Evolutionary conservation across 305 asterid genomes (phyloP).

Genomic region (Fraxinus baroniana): DNA sequence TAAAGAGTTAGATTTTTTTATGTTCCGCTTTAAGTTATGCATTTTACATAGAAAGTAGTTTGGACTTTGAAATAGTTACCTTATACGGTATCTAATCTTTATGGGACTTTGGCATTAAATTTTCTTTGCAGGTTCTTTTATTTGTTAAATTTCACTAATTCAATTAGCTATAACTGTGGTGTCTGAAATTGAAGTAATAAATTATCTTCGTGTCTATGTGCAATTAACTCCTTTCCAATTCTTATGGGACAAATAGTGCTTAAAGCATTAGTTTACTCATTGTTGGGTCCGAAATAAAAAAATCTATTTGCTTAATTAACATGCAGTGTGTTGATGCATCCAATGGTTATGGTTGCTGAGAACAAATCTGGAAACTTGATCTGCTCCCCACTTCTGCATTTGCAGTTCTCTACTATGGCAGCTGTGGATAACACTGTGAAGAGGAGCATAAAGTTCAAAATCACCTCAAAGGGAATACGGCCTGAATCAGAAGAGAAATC

Average conservation of each 20-base stretch:
- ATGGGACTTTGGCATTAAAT: not conserved
- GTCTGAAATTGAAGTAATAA: not conserved
- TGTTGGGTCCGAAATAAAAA: not conserved
- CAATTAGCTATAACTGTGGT: not conserved
- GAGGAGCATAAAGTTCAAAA: conserved; percentile 47
- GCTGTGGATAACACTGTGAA: conserved; percentile 27
- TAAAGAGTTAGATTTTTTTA: not conserved
- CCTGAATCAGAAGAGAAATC: conserved; percentile 29
- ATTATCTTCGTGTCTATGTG: not conserved
- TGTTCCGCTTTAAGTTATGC: not conserved
- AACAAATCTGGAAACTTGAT: conserved; percentile 13
- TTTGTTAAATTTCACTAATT: not conserved
- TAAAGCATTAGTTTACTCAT: not conserved
- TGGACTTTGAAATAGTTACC: not conserved
- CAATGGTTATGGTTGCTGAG: conserved; percentile 26
- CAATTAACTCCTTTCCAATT: not conserved
- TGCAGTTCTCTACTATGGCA: conserved; percentile 31
- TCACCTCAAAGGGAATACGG: conserved; percentile 39
- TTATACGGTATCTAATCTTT: no score
- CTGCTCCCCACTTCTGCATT: conserved; percentile 7
- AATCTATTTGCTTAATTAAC: not conserved
- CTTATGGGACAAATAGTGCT: not conserved
- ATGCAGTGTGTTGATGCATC: conserved; percentile 22
- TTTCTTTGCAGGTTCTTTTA: not conserved
- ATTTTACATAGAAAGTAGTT: not conserved